phyloP scores from a whole-genome alignment of 768 basidiomycete species.

The Rhodotorula babjevae region DNA sequence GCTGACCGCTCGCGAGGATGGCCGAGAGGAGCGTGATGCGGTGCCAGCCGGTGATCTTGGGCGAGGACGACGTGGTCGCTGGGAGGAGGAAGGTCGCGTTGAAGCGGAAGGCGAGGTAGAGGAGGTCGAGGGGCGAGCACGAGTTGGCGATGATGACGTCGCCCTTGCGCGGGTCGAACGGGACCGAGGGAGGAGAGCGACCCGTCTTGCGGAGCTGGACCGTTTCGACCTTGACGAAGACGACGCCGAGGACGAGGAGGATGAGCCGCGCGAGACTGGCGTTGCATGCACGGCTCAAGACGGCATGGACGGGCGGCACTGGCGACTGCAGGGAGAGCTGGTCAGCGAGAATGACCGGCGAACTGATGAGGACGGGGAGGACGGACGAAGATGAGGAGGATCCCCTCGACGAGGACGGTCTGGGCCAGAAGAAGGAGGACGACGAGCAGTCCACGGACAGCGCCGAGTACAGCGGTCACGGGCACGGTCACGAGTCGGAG shows the following conservation, averaged over 20 bases:
- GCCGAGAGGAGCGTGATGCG: slow-evolving; percentile 4
- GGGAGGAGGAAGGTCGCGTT: slow-evolving; percentile 36
- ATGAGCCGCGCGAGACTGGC: not conserved
- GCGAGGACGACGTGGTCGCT: not conserved
- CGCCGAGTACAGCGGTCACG: not conserved
- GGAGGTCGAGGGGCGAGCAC: slow-evolving; percentile 31
- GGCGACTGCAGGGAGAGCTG: not conserved
- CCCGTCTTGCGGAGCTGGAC: slow-evolving; percentile 18
- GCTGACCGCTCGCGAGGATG: not conserved
- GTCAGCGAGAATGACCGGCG: no score
- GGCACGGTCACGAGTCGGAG: not conserved
- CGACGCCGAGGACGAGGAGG: slow-evolving; percentile 22
- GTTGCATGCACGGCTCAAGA: slow-evolving; percentile 2
- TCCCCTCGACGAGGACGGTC: slow-evolving; percentile 16
- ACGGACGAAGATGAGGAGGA: slow-evolving; percentile 11
- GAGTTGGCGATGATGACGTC: slow-evolving; percentile 39
- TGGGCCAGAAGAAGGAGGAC: slow-evolving; percentile 16
- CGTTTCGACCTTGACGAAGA: slow-evolving; percentile 26
- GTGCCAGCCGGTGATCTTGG: slow-evolving; percentile 8
- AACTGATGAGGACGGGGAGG: not conserved
- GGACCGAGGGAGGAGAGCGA: slow-evolving; percentile 10
- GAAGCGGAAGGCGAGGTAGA: slow-evolving; percentile 39
- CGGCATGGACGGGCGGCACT: not conserved
- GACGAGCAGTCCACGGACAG: not conserved
- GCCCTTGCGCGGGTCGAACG: slow-evolving; percentile 31